Conservation (phyloP, 768 basidiomycete species). For the Lactifluus hygrophoroides region DNA sequence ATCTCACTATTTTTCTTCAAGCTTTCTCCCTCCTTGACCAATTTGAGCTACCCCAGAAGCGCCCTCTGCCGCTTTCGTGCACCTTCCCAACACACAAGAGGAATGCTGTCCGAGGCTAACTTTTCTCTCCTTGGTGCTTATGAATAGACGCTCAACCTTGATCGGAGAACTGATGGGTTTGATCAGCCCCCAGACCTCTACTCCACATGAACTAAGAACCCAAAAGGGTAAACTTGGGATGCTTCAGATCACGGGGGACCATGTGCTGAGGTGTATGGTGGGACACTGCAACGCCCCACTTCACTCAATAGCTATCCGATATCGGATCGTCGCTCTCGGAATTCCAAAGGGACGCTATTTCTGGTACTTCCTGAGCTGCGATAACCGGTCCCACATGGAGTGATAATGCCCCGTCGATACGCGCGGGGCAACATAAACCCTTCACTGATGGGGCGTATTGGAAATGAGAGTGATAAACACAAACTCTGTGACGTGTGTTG, state of each 20-base stretch:
- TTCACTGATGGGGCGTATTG: not conserved
- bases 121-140: not conserved
- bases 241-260: conserved; percentile 1
- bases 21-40: not conserved
- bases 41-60: not conserved
- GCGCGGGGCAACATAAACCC: not conserved
- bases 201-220: not conserved
- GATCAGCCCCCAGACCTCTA: conserved; percentile 4
- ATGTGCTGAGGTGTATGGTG: conserved; percentile 1
- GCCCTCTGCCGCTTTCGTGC: conserved; percentile 10
- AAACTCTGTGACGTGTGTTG: not conserved
- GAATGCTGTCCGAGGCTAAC: not conserved
- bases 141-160: conserved; percentile 1
- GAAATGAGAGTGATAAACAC: not conserved
- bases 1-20: not conserved
- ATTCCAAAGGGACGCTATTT: not conserved
- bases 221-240: conserved; percentile 1
- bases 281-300: conserved; percentile 1
- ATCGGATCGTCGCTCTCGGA: conserved; percentile 9
- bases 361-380: not conserved
- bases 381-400: not conserved
- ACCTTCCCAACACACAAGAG: not conserved
- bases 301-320: too few species aligned
- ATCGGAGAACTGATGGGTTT: conserved; percentile 9
- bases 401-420: not conserved